Evolutionary conservation across 225 moss, liverwort and hornwort genomes (phyloP), one percentile per base, ranked within the genome.

Genomic region (Ulota crispa): DNA sequence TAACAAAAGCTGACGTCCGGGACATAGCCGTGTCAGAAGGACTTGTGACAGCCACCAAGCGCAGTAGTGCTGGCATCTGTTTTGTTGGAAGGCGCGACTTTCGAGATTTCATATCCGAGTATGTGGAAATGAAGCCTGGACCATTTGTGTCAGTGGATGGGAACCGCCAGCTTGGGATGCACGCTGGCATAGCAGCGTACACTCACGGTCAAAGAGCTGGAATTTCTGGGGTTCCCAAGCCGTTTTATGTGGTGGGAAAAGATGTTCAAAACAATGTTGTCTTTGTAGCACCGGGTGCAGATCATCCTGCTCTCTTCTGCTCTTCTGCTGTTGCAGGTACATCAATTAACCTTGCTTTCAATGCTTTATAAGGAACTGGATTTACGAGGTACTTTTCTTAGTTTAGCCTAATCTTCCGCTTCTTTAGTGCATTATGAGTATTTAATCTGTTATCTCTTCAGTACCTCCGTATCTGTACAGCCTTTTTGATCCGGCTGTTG

Each of bases 11-110:
- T 36, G 82, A 88, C 43, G 94, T 95, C 45, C 95, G 98, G 56
- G 76, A 89, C 50, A 64, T 98, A 41, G 98, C 94, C 52, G 52
- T 86, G 59, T 87, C 88, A 21, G 94, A 92, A 89, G 89, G 91
- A n/a, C 86, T 98, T 77, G 77, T 85, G 23, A 94, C 94, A 72
- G 98, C 98, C 76, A 85, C 82, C 24, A 98, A 95, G 84, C 95
- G 95, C 34, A 98, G 98, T 80, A 98, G 98, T 81, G 93, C 91
- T 57, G 98, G 98, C 83, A 98, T 98, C 73, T 98, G 98, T 82
- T 98, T 98, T 88, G 93, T 98, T 84, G 98, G 98, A 57, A 86
- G 92, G 79, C 95, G 98, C 26, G 83, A 93, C 64, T 98, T 98
- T 80, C 84, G 92, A 52, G 90, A 91, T 36, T 98, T 98, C 80